phyloP scores from a whole-genome alignment of 2,329 filamentous ascomycete species.

The Ciborinia camelliae region DNA sequence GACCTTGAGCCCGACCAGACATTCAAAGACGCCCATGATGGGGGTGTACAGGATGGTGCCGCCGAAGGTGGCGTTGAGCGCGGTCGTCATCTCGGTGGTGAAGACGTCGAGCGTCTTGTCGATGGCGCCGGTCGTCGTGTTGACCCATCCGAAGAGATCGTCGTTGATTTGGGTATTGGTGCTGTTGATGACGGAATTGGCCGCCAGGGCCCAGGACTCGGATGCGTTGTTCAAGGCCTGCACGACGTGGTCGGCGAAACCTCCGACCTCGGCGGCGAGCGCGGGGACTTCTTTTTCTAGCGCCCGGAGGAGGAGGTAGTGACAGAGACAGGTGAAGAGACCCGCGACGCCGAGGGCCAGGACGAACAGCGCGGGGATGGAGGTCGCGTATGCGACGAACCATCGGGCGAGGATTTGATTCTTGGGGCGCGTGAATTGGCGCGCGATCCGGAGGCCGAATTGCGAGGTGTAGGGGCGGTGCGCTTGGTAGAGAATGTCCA shows the following conservation, averaged over 20 bases:
- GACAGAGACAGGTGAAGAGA: conserved; percentile 63
- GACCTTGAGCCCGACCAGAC: conserved; percentile 85
- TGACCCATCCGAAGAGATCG: conserved; percentile 83
- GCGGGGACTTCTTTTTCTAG: conserved; percentile 63
- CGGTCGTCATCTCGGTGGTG: conserved; percentile 69
- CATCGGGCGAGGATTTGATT: conserved; percentile 63
- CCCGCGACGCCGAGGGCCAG: conserved; percentile 65
- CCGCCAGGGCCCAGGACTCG: conserved; percentile 58
- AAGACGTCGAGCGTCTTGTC: conserved; percentile 85
- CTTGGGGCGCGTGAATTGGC: conserved; percentile 57
- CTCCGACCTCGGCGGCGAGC: conserved; percentile 60
- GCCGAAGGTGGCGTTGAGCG: conserved; percentile 75
- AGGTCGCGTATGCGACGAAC: conserved; percentile 67
- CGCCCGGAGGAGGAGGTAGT: conserved; percentile 60
- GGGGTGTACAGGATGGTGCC: conserved; percentile 76
- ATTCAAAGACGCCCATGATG: conserved; percentile 76
- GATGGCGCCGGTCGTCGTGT: conserved; percentile 74
- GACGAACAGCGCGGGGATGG: conserved; percentile 64
- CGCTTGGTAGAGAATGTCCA: conserved; percentile 86
- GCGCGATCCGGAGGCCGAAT: conserved; percentile 67
- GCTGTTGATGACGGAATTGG: conserved; percentile 58
- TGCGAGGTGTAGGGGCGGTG: conserved; percentile 75
- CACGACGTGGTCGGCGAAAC: conserved; percentile 64
- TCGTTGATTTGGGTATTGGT: conserved; percentile 73
- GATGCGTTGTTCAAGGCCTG: conserved; percentile 60